These are phyloP conservation scores for Eucalyptus cloeziana DNA, from an alignment of 345 rosid genomes.

Conservation along the genomic window DNA sequence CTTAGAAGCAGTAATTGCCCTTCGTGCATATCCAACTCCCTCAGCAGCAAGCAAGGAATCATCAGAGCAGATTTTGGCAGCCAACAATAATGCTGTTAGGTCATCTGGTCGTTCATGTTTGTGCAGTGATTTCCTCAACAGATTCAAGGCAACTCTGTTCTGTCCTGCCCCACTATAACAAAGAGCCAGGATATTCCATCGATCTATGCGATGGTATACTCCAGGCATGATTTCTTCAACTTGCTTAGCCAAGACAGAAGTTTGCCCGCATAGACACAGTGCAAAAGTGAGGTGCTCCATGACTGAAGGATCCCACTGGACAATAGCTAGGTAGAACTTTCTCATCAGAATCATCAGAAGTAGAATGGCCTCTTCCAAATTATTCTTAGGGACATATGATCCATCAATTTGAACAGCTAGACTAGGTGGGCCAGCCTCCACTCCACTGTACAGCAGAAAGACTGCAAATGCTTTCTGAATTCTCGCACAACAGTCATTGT, in stretches of 20 bases:
- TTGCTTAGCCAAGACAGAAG: constrained; percentile 63
- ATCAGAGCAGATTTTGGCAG: constrained; percentile 79
- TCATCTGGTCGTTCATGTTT: constrained; percentile 68
- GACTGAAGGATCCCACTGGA: constrained; percentile 72
- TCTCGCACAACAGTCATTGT: constrained; percentile 60
- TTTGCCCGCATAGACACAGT: constrained; percentile 61
- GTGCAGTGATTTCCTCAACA: constrained; percentile 75
- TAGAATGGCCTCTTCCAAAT: constrained; percentile 88
- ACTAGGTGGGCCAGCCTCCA: constrained; percentile 75
- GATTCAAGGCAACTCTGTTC: constrained; percentile 46
- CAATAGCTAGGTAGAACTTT: constrained; percentile 52
- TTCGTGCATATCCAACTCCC: constrained; percentile 63
- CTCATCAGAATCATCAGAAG: constrained; percentile 72
- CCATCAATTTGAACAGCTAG: constrained; percentile 70
- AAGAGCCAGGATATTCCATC: constrained; percentile 84
- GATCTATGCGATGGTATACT: constrained; percentile 58
- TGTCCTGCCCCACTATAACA: constrained; percentile 60
- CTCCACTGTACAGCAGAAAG: constrained; percentile 76
- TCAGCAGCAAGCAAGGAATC: constrained; percentile 70
- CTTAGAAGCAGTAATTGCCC: constrained; percentile 47
- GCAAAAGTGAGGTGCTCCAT: constrained; percentile 82
- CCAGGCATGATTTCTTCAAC: constrained; percentile 85
- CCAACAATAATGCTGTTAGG: constrained; percentile 58
- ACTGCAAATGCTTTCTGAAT: constrained; percentile 85
- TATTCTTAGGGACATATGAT: constrained; percentile 69